phyloP scores from a whole-genome alignment of 2,329 filamentous ascomycete species.

The Orbilia quercus region DNA sequence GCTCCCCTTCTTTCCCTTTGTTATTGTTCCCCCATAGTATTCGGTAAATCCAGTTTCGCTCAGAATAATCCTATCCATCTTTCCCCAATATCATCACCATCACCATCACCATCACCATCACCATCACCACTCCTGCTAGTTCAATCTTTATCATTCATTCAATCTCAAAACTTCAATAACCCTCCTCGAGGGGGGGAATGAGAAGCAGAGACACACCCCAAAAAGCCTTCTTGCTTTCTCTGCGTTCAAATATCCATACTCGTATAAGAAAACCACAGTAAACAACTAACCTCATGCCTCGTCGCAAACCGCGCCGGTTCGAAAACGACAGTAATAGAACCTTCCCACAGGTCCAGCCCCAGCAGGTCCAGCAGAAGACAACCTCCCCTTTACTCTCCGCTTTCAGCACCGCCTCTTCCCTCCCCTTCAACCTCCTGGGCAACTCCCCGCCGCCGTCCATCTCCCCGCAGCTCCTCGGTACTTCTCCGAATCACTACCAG shows the following conservation, averaged over 20 bases:
- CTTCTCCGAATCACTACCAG: conserved; percentile 40
- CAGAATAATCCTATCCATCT: conserved; percentile 4
- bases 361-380: conserved; percentile 55
- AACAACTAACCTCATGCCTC: conserved; percentile 55
- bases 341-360: conserved; percentile 52
- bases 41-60: too few species aligned
- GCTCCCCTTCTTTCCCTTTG: conserved; percentile 10
- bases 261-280: not conserved
- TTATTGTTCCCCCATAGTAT: too few species aligned
- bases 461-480: conserved; percentile 45
- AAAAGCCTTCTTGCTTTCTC: not conserved
- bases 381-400: conserved; percentile 52
- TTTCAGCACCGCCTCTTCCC: conserved; percentile 46
- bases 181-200: conserved; percentile 44
- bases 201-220: not conserved
- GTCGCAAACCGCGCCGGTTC: conserved; percentile 53
- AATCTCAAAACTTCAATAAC: conserved; percentile 27
- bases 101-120: not conserved
- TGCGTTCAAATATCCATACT: conserved; percentile 2
- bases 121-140: not conserved
- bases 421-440: conserved; percentile 53
- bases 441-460: conserved; percentile 53
- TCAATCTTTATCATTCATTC: not conserved
- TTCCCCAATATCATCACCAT: too few species aligned
- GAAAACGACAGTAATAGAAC: conserved; percentile 54